Percentiles rank a stretch among this genome's conserved stretches.
Evolutionary conservation across 345 rosid genomes (phyloP).

Genomic region (Eucalyptus sp.): DNA sequence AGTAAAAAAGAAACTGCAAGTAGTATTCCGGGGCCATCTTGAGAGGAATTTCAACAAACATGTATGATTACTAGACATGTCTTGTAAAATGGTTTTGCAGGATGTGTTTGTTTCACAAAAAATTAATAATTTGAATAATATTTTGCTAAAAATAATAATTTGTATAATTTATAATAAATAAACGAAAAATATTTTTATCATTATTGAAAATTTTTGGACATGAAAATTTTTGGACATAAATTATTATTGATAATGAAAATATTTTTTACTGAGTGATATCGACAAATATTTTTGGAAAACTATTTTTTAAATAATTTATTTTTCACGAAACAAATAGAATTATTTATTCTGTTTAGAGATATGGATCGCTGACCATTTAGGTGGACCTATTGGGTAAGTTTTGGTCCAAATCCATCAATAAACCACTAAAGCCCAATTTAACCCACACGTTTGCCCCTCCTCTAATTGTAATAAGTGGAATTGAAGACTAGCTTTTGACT

Average conservation of each 20-base stretch:
- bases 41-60: background rate
- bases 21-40: accelerated
- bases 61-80: background rate
- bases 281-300: background rate
- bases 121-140: too few relatives aligned
- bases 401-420: background rate
- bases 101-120: background rate
- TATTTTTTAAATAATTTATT: too few relatives aligned
- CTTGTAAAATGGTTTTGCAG: too few relatives aligned
- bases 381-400: background rate
- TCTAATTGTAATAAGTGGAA: background rate
- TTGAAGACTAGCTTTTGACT: background rate
- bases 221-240: background rate
- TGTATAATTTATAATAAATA: too few relatives aligned
- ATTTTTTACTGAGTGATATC: too few relatives aligned
- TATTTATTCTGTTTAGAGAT: too few relatives aligned
- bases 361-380: too few relatives aligned
- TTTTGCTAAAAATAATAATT: too few relatives aligned
- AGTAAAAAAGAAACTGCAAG: background rate
- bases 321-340: too few relatives aligned
- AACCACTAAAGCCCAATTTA: background rate
- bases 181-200: too few relatives aligned
- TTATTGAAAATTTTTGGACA: accelerated
- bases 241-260: too few relatives aligned
- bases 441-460: background rate